Conservation (phyloP, 2,329 filamentous ascomycete genomes). For the Penicillium sp. region DNA sequence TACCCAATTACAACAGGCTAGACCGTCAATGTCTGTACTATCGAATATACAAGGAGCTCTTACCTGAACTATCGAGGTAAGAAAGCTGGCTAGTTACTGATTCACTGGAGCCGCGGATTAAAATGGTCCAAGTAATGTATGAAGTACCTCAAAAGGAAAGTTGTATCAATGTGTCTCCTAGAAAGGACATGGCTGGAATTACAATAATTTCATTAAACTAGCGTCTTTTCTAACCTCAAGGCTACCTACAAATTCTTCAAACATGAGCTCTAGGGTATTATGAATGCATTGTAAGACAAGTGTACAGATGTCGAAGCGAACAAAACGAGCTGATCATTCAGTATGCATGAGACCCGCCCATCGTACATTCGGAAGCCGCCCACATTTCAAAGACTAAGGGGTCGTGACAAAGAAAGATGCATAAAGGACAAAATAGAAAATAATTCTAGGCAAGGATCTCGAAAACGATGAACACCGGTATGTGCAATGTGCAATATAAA, state of each 20-base stretch:
- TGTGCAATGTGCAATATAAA: slow-evolving; percentile 9
- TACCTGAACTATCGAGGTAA: neutral
- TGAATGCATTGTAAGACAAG: slow-evolving; percentile 8
- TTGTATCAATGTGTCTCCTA: neutral
- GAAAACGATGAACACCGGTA: slow-evolving; percentile 12
- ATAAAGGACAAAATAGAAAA: slow-evolving; percentile 1
- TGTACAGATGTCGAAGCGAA: slow-evolving; percentile 11
- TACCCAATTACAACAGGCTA: neutral
- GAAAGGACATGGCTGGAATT: neutral
- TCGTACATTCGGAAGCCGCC: slow-evolving; percentile 14
- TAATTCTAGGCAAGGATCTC: neutral
- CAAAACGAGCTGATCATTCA: slow-evolving; percentile 9
- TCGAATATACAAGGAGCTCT: neutral
- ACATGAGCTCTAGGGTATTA: slow-evolving; percentile 8
- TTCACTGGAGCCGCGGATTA: neutral
- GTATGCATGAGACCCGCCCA: slow-evolving; percentile 19
- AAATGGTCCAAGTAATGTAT: neutral
- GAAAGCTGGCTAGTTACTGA: neutral
- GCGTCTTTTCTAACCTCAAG: neutral
- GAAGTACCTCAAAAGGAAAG: neutral
- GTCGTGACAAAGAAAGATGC: neutral
- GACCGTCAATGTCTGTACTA: neutral
- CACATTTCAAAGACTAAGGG: slow-evolving; percentile 8
- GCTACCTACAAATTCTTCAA: neutral
- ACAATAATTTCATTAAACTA: neutral